phyloP scores from a whole-genome alignment of 148 eudicot species.

The Amaranthus cruentus region DNA sequence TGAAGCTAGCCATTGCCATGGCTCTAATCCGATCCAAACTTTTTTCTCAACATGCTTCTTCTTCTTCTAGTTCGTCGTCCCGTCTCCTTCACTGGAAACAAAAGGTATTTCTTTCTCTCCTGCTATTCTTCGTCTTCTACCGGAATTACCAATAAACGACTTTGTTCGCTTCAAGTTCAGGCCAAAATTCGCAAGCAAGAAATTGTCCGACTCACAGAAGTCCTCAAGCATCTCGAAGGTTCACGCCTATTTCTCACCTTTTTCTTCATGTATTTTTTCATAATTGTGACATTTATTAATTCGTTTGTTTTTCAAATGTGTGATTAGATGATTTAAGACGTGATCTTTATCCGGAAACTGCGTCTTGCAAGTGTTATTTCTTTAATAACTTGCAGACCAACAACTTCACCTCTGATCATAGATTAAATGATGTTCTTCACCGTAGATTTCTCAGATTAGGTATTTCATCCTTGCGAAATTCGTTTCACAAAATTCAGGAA shows the following conservation, averaged over 20 bases:
- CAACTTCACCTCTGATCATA: slow-evolving; percentile 32
- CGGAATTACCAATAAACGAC: neutral
- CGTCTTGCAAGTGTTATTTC: slow-evolving; percentile 83
- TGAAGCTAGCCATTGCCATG: slow-evolving; percentile 59
- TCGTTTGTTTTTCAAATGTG: neutral
- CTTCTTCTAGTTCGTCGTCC: slow-evolving; percentile 29
- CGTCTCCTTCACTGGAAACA: slow-evolving; percentile 63
- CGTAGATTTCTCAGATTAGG: slow-evolving; percentile 94
- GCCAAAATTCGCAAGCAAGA: slow-evolving; percentile 75
- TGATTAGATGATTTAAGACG: slow-evolving; percentile 40
- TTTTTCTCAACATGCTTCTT: slow-evolving; percentile 7
- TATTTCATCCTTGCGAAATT: slow-evolving; percentile 5
- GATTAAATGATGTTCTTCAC: slow-evolving; percentile 59
- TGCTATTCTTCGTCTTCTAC: neutral
- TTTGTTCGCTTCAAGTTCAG: slow-evolving; percentile 35
- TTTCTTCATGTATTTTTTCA: neutral
- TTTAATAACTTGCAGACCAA: slow-evolving; percentile 55
- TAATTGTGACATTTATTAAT: neutral
- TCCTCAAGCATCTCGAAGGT: slow-evolving; percentile 74
- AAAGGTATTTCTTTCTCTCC: slow-evolving; percentile 42
- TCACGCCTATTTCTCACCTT: neutral
- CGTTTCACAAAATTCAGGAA: neutral
- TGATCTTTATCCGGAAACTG: slow-evolving; percentile 53
- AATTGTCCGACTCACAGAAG: slow-evolving; percentile 59
- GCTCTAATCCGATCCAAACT: slow-evolving; percentile 66